Conservation (phyloP, 2,329 filamentous ascomycete genomes). For the Talaromyces sp. region DNA sequence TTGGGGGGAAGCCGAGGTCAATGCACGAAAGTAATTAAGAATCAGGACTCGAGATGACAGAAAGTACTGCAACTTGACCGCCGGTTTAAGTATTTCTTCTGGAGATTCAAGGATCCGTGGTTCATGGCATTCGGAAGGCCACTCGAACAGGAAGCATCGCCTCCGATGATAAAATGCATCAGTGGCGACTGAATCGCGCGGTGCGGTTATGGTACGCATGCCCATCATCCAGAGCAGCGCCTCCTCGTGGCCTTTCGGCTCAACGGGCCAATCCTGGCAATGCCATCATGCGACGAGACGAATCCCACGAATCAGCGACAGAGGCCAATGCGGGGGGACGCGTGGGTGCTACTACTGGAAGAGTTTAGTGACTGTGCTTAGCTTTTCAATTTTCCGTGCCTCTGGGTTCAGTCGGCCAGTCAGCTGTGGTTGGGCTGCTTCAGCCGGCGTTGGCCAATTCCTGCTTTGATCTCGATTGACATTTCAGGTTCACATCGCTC, state of each 20-base stretch:
- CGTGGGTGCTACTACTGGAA: neutral
- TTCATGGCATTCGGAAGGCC: neutral
- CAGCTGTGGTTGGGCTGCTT: neutral
- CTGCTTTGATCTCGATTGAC: neutral
- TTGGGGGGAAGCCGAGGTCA: neutral
- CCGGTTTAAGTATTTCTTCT: neutral
- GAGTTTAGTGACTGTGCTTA: neutral
- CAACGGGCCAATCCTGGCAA: neutral
- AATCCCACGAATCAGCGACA: neutral
- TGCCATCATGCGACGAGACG: neutral
- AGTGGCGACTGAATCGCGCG: neutral
- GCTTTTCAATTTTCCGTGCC: constrained; percentile 6
- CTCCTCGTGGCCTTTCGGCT: constrained; percentile 1
- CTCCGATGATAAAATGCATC: neutral
- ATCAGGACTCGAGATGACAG: neutral
- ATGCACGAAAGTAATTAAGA: neutral
- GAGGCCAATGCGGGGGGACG: neutral
- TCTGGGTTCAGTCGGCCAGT: neutral
- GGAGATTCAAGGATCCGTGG: neutral
- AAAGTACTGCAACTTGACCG: neutral
- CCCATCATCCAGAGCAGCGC: neutral
- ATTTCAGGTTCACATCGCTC: neutral
- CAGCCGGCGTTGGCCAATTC: neutral
- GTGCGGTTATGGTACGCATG: neutral
- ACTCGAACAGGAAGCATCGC: neutral